Base-by-base conservation (phyloP, 1,284 basidiomycete species). In the Neolentinus lepideus region DNA sequence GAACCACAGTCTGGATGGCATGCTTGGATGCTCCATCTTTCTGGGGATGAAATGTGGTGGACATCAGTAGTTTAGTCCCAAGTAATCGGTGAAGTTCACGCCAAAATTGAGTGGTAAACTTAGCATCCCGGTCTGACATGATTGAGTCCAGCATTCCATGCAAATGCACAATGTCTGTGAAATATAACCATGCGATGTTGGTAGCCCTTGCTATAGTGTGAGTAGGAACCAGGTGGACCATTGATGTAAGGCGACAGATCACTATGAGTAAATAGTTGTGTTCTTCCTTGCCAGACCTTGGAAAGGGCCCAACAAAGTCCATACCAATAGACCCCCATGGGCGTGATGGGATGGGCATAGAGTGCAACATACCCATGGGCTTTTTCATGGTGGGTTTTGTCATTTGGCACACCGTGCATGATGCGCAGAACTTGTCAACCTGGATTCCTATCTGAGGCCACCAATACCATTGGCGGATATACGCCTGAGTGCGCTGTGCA, bases 11-110 rank as follows among this genome's bases (percentile, higher is more conserved):
- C 0, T 61, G 56, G 9, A 65, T 67, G 0, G 60, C 59, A 0
- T 65, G 56, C 54, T 71, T 69, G 0, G 64, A 63, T 0, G 56
- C 55, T 0, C 70, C 64, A 53, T 70, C 69, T 1, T 65, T 74
- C 51, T 74, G 66, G 0, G 69, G 71, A 47, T 75, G 72, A 52
- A 67, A 74, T 0, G 60, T 43, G 0, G 64, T 65, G 0, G 69
- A 65, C 62, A 72, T 64, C 26, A 62, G 61, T 21, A 68, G 59
- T 25, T 63, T 64, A 0, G 62, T 61, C 0, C 68, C 67, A 10
- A 67, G 31, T 8, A 69, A 19, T 0, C 61, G 54, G 36, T 68
- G 64, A 1, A 67, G 25, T 55, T 67, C 63, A 0, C 51, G 22
- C 67, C 67, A 69, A 55, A 68, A 69, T 10, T 43, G 46, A 0